Evolutionary conservation across 306 rosid species (phyloP).

Genomic region (Macrotyloma uniflorum): DNA sequence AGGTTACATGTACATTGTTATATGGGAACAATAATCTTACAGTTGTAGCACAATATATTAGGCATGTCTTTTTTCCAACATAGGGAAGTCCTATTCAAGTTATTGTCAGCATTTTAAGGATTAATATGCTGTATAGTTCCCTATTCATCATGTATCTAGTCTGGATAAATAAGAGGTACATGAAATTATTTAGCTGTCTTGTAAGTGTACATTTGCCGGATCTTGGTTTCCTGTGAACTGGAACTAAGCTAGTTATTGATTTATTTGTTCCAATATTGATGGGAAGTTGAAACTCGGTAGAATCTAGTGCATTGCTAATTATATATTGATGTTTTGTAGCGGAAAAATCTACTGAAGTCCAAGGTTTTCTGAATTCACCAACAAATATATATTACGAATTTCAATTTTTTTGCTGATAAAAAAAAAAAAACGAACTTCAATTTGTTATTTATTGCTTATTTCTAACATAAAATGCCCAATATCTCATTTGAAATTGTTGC

Average conservation of each 20-base stretch:
- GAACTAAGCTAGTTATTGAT: not conserved
- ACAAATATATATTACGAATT: not conserved
- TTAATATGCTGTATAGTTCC: slow-evolving; percentile 26
- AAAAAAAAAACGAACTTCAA: not conserved
- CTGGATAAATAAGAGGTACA: slow-evolving; percentile 30
- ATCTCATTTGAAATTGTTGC: not conserved
- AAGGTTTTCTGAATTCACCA: not conserved
- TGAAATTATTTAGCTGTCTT: slow-evolving; percentile 34
- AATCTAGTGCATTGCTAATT: not conserved
- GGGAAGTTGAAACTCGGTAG: not conserved
- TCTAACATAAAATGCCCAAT: not conserved
- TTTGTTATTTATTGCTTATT: not conserved
- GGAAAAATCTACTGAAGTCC: not conserved
- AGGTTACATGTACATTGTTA: slow-evolving; percentile 75
- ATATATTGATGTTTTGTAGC: not conserved
- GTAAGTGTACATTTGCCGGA: not conserved
- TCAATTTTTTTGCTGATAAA: too few species aligned
- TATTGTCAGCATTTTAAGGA: slow-evolving; percentile 43
- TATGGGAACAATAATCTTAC: slow-evolving; percentile 52
- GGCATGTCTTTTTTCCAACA: slow-evolving; percentile 36
- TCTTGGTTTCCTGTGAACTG: not conserved
- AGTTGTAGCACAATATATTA: slow-evolving; percentile 47
- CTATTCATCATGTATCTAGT: slow-evolving; percentile 37
- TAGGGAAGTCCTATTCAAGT: slow-evolving; percentile 38
- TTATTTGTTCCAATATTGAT: not conserved